These are phyloP conservation scores for Rhizopus arrhizus DNA, from an alignment of 371 early-diverging fungal genomes.

Conservation along the genomic window DNA sequence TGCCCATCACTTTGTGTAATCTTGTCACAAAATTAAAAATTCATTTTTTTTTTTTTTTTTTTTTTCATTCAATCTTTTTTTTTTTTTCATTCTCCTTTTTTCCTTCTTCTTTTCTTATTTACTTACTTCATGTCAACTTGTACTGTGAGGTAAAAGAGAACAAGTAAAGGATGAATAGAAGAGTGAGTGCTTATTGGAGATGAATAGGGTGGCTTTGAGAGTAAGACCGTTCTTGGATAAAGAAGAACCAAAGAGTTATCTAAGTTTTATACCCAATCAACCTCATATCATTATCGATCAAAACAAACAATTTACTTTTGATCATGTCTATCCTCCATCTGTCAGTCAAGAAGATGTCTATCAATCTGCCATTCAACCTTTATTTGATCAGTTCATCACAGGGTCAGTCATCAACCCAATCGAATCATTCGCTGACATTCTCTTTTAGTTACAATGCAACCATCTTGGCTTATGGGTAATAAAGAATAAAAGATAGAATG, in stretches of 20 bases:
- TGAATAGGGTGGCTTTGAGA: conserved; percentile 71
- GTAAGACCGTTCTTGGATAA: conserved; percentile 75
- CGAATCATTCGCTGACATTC: conserved; percentile 5
- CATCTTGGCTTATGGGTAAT: conserved; percentile 31
- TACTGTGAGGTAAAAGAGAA: background rate
- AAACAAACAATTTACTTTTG: conserved; percentile 78
- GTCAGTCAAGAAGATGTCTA: conserved; percentile 73
- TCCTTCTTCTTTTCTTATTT: background rate
- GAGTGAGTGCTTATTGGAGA: no score
- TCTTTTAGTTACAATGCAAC: conserved; percentile 27
- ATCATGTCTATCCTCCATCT: conserved; percentile 79
- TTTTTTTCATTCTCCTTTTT: background rate
- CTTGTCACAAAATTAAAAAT: no score
- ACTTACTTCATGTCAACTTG: background rate
- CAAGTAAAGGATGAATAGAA: background rate
- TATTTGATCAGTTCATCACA: conserved; percentile 82
- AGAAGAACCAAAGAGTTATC: conserved; percentile 55
- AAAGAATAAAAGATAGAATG: background rate
- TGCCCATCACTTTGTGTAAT: no score
- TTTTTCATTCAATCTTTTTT: background rate
- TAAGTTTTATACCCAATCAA: conserved; percentile 25
- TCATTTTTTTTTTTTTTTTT: no score
- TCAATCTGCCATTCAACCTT: conserved; percentile 66
- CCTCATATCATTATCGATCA: conserved; percentile 54
- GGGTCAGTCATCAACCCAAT: conserved; percentile 60